These are phyloP conservation scores for Blattamonas nauphoetae DNA, from an alignment of 78 protist genomes.

Conservation along the genomic window DNA sequence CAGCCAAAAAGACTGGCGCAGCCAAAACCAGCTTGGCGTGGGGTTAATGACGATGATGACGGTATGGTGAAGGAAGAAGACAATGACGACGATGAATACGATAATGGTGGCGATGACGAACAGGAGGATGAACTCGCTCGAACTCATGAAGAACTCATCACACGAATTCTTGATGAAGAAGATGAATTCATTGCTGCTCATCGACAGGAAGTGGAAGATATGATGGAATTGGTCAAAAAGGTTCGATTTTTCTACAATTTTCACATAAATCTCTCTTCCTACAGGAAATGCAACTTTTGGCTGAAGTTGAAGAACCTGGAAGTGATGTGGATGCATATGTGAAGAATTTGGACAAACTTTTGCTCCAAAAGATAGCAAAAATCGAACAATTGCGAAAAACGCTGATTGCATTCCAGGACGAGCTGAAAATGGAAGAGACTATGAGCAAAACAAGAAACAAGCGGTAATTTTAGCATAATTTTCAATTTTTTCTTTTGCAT, in stretches of 20 bases:
- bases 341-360: conserved; percentile 18
- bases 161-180: conserved; percentile 29
- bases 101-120: background rate
- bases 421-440: background rate
- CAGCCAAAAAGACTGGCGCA: background rate
- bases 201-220: conserved; percentile 36
- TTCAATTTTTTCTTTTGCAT: no score
- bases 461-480: no score
- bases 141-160: conserved; percentile 32
- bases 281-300: conserved; percentile 26
- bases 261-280: background rate
- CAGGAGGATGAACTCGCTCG: conserved; percentile 10
- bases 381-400: background rate
- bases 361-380: background rate
- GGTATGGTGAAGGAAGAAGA: no score
- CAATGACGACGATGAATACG: background rate
- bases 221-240: conserved; percentile 26
- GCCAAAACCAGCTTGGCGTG: background rate
- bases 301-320: conserved; percentile 24
- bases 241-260: background rate
- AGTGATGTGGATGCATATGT: conserved; percentile 28
- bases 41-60: background rate
- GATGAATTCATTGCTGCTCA: conserved; percentile 41
- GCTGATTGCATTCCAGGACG: background rate
- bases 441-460: background rate